Percentiles rank a stretch among this genome's conserved stretches.
Evolutionary conservation across 148 eudicot species (phyloP).

Genomic region (Chenopodium berlandieri): DNA sequence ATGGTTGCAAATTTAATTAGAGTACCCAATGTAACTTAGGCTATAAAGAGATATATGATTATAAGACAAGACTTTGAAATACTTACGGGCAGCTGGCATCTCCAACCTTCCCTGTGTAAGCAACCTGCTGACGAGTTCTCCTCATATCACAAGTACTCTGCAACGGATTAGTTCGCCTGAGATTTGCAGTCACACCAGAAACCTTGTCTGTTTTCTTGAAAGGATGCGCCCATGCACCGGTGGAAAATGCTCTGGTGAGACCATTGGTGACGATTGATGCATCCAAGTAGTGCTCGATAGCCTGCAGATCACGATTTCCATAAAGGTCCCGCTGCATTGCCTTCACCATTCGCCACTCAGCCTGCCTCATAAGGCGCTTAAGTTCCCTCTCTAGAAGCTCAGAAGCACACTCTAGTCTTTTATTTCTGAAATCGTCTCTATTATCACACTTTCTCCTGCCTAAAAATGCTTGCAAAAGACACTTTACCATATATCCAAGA

Average conservation of each 20-base stretch:
- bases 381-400: conserved; percentile 87
- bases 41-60: neutral
- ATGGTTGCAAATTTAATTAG: neutral
- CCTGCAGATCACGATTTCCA: conserved; percentile 52
- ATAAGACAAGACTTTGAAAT: conserved; percentile 3
- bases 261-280: conserved; percentile 89
- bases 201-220: conserved; percentile 65
- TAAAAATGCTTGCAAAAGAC: conserved; percentile 61
- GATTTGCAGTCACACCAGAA: conserved; percentile 77
- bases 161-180: conserved; percentile 86
- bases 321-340: conserved; percentile 86
- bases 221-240: conserved; percentile 85
- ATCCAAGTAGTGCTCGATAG: conserved; percentile 76
- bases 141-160: conserved; percentile 83
- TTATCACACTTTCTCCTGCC: conserved; percentile 81
- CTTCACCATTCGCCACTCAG: conserved; percentile 88
- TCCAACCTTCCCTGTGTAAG: conserved; percentile 86
- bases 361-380: conserved; percentile 72
- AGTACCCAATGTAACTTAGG: too few species aligned
- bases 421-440: conserved; percentile 88
- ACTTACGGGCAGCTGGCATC: conserved; percentile 99
- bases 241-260: conserved; percentile 83
- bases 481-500: conserved; percentile 85
- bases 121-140: conserved; percentile 79
- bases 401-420: conserved; percentile 75